Conservation (phyloP, 495 filamentous ascomycete species). For the Neurospora sp. region DNA sequence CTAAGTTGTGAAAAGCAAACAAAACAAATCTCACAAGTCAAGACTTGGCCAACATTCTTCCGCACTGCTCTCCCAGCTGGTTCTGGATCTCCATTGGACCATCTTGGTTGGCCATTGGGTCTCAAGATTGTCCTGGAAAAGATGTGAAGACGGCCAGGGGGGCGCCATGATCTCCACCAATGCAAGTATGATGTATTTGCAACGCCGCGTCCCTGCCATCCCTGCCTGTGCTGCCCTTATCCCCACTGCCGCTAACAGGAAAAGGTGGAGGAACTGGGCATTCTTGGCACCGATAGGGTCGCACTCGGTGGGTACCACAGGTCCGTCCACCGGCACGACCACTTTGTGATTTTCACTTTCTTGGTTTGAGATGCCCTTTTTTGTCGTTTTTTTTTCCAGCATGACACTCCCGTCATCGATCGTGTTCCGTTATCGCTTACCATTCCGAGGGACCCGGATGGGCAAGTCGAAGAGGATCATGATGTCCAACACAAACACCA, state of each 20-base stretch:
- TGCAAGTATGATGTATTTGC: slow-evolving; percentile 17
- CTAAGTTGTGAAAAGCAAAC: neutral
- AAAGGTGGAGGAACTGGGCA: neutral
- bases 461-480: neutral
- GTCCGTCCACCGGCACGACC: neutral
- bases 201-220: slow-evolving; percentile 10
- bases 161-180: slow-evolving; percentile 7
- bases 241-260: neutral
- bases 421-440: neutral
- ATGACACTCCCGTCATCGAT: neutral
- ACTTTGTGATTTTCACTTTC: neutral
- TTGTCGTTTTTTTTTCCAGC: neutral
- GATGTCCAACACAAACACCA: neutral
- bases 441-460: neutral
- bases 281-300: neutral
- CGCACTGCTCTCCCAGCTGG: neutral
- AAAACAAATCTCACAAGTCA: neutral
- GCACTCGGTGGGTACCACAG: neutral
- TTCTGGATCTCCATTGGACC: too few relatives aligned
- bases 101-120: neutral
- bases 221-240: neutral
- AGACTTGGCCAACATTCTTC: neutral
- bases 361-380: neutral
- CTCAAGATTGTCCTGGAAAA: neutral
- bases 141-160: neutral